A percentile compares a stretch with the other conserved stretches of the same genome.
phyloP scores from a whole-genome alignment of 805 yeast species.

The Teunomyces lycoperdinae region DNA sequence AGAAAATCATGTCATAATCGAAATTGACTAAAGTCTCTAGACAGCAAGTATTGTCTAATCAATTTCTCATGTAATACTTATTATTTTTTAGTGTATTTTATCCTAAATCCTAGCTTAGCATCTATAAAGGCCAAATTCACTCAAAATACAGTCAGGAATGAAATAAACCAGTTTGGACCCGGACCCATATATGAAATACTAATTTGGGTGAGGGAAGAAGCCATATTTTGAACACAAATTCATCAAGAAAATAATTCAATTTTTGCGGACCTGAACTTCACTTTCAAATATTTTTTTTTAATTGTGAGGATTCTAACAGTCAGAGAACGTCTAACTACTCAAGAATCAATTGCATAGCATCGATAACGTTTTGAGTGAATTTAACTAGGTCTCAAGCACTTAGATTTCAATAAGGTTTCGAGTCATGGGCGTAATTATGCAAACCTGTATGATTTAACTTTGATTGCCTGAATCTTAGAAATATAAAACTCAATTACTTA shows the following conservation, averaged over 20 bases:
- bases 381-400: background rate
- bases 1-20: background rate
- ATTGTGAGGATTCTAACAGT: background rate
- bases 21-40: background rate
- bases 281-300: background rate
- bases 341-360: background rate
- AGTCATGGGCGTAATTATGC: background rate
- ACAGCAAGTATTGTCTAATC: background rate
- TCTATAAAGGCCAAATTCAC: background rate
- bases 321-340: background rate
- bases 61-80: background rate
- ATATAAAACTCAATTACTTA: background rate
- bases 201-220: background rate
- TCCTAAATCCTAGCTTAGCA: background rate
- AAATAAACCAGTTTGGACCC: background rate
- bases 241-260: background rate
- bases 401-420: background rate
- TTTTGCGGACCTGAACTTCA: background rate
- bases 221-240: background rate
- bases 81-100: background rate
- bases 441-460: constrained; percentile 1
- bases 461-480: background rate
- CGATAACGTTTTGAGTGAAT: background rate
- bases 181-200: no score
- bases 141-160: background rate